A percentile compares a stretch with the other conserved stretches of the same genome.
Conservation (phyloP, 805 yeast genomes). For the Zygoascus flipseniorum region DNA sequence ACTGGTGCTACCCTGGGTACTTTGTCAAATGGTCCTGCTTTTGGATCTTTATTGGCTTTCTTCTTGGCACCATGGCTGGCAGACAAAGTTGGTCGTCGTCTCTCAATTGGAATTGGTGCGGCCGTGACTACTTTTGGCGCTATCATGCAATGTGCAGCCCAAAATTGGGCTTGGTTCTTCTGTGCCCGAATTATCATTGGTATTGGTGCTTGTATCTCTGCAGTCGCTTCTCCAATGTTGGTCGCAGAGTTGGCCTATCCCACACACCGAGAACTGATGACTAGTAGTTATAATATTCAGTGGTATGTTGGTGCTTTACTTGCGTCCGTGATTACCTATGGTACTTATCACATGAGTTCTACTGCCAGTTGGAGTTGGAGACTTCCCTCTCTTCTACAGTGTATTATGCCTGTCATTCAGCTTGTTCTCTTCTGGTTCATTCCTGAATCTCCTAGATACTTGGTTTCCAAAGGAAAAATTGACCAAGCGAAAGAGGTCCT, state of each 20-base stretch:
- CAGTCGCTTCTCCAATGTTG: constrained; percentile 64
- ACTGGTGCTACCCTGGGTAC: constrained; percentile 7
- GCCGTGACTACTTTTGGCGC: constrained; percentile 51
- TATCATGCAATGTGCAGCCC: constrained; percentile 34
- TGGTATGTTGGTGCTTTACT: constrained; percentile 63
- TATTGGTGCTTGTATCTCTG: constrained; percentile 62
- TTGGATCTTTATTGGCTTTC: constrained; percentile 4
- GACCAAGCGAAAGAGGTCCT: constrained; percentile 46
- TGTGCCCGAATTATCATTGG: constrained; percentile 65
- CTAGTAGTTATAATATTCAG: constrained; percentile 58
- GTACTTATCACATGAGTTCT: constrained; percentile 36
- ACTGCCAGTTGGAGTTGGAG: constrained; percentile 47
- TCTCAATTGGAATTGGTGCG: constrained; percentile 46
- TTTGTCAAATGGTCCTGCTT: constrained; percentile 20
- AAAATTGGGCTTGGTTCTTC: constrained; percentile 53
- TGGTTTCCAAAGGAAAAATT: constrained; percentile 49
- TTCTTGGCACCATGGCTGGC: constrained; percentile 46
- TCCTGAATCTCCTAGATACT: constrained; percentile 88
- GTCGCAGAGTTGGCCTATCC: constrained; percentile 65
- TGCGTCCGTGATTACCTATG: constrained; percentile 70
- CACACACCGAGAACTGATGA: constrained; percentile 50
- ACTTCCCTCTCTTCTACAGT: constrained; percentile 65
- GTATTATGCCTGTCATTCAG: constrained; percentile 51
- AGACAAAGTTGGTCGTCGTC: constrained; percentile 56
- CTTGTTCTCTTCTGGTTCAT: constrained; percentile 40